These are phyloP conservation scores for Cronartium quercuum DNA, from an alignment of 1,284 basidiomycete species.

Conservation along the genomic window DNA sequence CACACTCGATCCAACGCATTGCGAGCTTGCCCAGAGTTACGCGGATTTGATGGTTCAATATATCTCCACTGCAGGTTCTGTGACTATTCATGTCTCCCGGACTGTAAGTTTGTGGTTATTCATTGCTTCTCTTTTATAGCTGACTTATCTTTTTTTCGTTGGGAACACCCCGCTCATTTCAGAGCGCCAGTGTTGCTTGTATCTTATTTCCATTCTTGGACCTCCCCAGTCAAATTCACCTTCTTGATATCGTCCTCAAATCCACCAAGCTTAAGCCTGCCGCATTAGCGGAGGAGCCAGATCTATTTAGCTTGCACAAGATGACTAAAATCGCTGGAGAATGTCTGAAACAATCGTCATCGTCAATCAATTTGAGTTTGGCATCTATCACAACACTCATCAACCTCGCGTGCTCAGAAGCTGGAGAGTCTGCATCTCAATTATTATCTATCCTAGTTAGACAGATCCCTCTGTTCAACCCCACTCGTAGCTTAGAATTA, in stretches of 20 bases:
- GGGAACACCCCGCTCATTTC: neutral
- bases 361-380: neutral
- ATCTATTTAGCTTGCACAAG: neutral
- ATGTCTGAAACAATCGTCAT: neutral
- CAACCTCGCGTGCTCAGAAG: neutral
- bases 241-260: neutral
- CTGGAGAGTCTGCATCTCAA: neutral
- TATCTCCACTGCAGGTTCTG: neutral
- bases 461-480: neutral
- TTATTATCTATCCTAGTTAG: neutral
- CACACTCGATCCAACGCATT: neutral
- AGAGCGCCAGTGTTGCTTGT: neutral
- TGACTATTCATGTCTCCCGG: neutral
- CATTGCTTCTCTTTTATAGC: neutral
- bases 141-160: no score
- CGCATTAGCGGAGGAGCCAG: neutral
- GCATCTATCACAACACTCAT: neutral
- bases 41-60: neutral
- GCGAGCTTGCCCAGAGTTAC: neutral
- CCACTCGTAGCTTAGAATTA: neutral
- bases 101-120: neutral
- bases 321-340: neutral
- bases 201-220: neutral
- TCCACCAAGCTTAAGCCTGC: neutral
- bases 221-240: neutral